Conservation (phyloP, 2,329 filamentous ascomycete species). For the Paradendryphiella salina region DNA sequence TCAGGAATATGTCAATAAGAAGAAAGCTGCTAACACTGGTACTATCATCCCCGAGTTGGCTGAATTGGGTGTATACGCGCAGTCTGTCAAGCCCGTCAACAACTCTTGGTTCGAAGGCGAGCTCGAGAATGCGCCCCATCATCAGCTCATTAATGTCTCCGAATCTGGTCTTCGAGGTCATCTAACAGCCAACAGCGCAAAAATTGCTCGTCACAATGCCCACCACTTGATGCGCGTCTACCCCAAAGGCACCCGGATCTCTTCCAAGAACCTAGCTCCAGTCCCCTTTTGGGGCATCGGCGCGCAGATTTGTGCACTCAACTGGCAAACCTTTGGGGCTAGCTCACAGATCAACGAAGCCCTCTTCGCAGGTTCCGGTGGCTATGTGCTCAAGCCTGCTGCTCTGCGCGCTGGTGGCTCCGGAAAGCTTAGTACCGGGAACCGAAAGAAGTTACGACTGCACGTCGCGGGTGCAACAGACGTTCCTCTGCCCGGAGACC, state of each 20-base stretch:
- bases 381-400: constrained; percentile 67
- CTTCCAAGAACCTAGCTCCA: constrained; percentile 65
- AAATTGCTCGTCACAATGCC: constrained; percentile 64
- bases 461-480: constrained; percentile 66
- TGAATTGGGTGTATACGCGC: constrained; percentile 68
- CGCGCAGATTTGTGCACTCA: constrained; percentile 70
- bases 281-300: constrained; percentile 68
- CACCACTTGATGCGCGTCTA: constrained; percentile 71
- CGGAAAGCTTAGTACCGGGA: constrained; percentile 54
- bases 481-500: constrained; percentile 58
- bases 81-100: constrained; percentile 68
- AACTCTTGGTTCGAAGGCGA: constrained; percentile 65
- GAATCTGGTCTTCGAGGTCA: constrained; percentile 61
- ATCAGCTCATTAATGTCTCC: constrained; percentile 71
- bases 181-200: constrained; percentile 52
- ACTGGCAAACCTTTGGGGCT: constrained; percentile 69
- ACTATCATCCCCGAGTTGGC: constrained; percentile 67
- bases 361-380: constrained; percentile 66
- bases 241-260: constrained; percentile 70
- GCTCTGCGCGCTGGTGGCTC: constrained; percentile 61
- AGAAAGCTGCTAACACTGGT: constrained; percentile 53
- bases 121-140: constrained; percentile 58
- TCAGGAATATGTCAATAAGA: constrained; percentile 58
- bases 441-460: constrained; percentile 57
- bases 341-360: constrained; percentile 71